phyloP scores from a whole-genome alignment of 306 rosid species.

The Fagus crenata region DNA sequence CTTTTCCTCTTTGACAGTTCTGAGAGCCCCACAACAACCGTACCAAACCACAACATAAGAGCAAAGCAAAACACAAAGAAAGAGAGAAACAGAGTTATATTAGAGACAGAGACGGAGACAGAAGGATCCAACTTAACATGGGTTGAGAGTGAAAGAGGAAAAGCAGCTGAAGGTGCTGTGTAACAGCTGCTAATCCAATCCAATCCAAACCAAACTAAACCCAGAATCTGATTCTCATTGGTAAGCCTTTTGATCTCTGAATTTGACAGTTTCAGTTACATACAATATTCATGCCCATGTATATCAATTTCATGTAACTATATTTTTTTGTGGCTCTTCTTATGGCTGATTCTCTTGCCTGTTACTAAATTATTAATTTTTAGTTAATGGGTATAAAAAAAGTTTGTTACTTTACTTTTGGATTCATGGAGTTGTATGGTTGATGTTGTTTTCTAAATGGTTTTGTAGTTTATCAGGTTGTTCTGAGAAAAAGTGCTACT shows the following conservation, averaged over 20 bases:
- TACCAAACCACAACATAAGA: conserved; percentile 44
- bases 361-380: not conserved
- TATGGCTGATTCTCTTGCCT: conserved; percentile 9
- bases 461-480: conserved; percentile 32
- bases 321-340: not conserved
- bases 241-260: conserved; percentile 35
- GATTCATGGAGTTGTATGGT: conserved; percentile 7
- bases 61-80: conserved; percentile 27
- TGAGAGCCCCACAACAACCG: conserved; percentile 36
- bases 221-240: conserved; percentile 21
- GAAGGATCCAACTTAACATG: conserved; percentile 60
- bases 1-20: conserved; percentile 35
- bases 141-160: conserved; percentile 43
- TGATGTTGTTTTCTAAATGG: not conserved
- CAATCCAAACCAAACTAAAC: conserved; percentile 1
- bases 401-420: not conserved
- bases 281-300: conserved; percentile 11
- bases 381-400: conserved; percentile 14
- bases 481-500: conserved; percentile 5
- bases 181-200: conserved; percentile 32
- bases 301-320: not conserved
- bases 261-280: not conserved
- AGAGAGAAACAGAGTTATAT: conserved; percentile 17
- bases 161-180: conserved; percentile 48
- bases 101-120: conserved; percentile 15